Percentiles rank a stretch among this genome's conserved stretches.
phyloP scores from a whole-genome alignment of 2,329 filamentous ascomycete species.

The Fusarium circinatum region DNA sequence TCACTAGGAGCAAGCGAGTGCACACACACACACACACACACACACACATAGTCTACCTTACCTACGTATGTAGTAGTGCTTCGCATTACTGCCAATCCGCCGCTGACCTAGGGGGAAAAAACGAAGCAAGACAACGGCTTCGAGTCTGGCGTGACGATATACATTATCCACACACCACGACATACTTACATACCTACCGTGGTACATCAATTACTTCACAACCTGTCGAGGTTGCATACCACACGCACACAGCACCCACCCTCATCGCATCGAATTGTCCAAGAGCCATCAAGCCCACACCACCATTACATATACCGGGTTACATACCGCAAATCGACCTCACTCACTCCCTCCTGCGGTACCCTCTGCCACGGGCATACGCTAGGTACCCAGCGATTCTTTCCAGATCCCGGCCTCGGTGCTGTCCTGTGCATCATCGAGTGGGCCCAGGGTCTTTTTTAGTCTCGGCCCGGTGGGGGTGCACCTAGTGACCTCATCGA shows the following conservation, averaged over 20 bases:
- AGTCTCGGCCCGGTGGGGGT: slow-evolving; percentile 16
- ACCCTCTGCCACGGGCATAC: slow-evolving; percentile 21
- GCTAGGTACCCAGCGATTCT: slow-evolving; percentile 7
- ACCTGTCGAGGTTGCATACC: background rate
- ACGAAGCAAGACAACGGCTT: slow-evolving; percentile 31
- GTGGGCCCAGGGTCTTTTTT: slow-evolving; percentile 26
- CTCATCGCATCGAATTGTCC: background rate
- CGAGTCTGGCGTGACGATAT: slow-evolving; percentile 23
- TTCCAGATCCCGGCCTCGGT: slow-evolving; percentile 11
- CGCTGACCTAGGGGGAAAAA: slow-evolving; percentile 25
- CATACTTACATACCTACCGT: background rate
- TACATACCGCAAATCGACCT: slow-evolving; percentile 29
- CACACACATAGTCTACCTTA: background rate
- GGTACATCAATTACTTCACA: slow-evolving; percentile 1
- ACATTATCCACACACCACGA: slow-evolving; percentile 6
- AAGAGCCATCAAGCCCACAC: slow-evolving; percentile 21
- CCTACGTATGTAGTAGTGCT: background rate
- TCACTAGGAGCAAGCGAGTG: slow-evolving; percentile 8
- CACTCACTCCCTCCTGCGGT: slow-evolving; percentile 4
- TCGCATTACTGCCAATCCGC: slow-evolving; percentile 13
- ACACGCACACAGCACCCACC: background rate
- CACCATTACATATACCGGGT: slow-evolving; percentile 18
- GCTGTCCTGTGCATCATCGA: slow-evolving; percentile 34
- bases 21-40: background rate
- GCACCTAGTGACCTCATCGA: background rate